Evolutionary conservation across 495 filamentous ascomycete genomes (phyloP), one percentile per base, ranked within the genome.

Genomic region (Podospora australis): DNA sequence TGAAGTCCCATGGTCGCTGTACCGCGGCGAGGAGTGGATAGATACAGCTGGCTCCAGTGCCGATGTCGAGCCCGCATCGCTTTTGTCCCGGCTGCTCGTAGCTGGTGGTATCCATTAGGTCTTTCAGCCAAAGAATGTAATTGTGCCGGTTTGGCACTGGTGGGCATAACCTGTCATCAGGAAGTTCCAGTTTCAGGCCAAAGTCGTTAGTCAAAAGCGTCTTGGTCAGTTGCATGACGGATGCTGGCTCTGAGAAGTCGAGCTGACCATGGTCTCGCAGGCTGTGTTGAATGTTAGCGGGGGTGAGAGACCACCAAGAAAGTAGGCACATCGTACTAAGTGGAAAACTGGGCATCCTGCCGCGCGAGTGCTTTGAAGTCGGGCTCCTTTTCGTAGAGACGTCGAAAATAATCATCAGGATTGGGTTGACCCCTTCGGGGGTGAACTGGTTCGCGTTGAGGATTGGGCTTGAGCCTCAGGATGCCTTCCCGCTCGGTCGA

Each of bases 41-140:
- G 48, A 98, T 95, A 57, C 80, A 81, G 52, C 86, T 91, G 13
- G 92, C 87, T 25, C 92, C 92, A 3, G 87, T 94, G 42, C 92
- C 92, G 54, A 98, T 83, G 57, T 98, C 92, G 7, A 96, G 73
- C 4, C 92, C 92, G 4, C 78, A 52, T 13, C 89, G 73, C 29
- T 77, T 62, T 48, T 81, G 67, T 1, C 57, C 55, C 2, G 59
- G 56, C 17, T 49, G 54, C 47, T 86, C 78, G 48, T 84, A 82
- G 7, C 62, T 64, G 0, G 85, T 88, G 0, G 83, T 84, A 54
- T 96, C 90, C 24, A 98, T 68, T 0, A 98, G 73, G 19, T 80
- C 80, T 60, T 96, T 87, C 3, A 97, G 70, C 90, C 90, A 97
- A 4, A 89, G 69, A 43, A 97, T 81, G 59, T 98, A 98, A 56